Percentiles rank a stretch among this genome's conserved stretches.
These are phyloP conservation scores for Lotus japonicus DNA, from an alignment of 306 rosid species.

Conservation along the genomic window DNA sequence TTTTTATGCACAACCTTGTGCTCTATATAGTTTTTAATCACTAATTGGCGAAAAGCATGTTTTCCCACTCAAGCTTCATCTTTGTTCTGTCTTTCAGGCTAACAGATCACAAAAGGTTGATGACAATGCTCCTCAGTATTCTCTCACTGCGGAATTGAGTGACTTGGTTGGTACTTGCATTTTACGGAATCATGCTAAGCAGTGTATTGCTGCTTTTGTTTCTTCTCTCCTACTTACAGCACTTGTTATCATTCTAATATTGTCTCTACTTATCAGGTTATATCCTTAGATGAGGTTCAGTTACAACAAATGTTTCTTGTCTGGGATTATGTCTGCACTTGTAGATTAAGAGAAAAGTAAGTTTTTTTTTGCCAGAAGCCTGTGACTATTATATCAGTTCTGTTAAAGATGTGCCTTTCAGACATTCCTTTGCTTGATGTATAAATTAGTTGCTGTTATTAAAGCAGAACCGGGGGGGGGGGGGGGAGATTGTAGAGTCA, in stretches of 20 bases:
- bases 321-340: slow-evolving; percentile 68
- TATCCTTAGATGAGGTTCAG: slow-evolving; percentile 78
- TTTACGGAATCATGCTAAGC: slow-evolving; percentile 2
- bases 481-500: too few relatives aligned
- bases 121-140: slow-evolving; percentile 59
- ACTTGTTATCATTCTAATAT: slow-evolving; percentile 10
- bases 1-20: not conserved
- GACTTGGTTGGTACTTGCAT: slow-evolving; percentile 58
- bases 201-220: not conserved
- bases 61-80: not conserved
- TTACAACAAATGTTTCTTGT: slow-evolving; percentile 57
- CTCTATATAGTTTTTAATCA: not conserved
- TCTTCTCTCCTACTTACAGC: not conserved
- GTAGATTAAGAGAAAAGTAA: slow-evolving; percentile 75
- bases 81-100: slow-evolving; percentile 43
- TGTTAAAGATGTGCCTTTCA: not conserved
- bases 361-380: slow-evolving; percentile 19
- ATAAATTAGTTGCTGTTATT: not conserved
- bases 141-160: slow-evolving; percentile 63
- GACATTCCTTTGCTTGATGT: not conserved
- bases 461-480: not conserved
- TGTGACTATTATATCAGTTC: not conserved
- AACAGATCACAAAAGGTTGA: slow-evolving; percentile 73
- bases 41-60: not conserved
- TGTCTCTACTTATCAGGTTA: slow-evolving; percentile 35